These are phyloP conservation scores for Thamnidium elegans DNA, from an alignment of 192 early-diverging fungal species.

Conservation along the genomic window DNA sequence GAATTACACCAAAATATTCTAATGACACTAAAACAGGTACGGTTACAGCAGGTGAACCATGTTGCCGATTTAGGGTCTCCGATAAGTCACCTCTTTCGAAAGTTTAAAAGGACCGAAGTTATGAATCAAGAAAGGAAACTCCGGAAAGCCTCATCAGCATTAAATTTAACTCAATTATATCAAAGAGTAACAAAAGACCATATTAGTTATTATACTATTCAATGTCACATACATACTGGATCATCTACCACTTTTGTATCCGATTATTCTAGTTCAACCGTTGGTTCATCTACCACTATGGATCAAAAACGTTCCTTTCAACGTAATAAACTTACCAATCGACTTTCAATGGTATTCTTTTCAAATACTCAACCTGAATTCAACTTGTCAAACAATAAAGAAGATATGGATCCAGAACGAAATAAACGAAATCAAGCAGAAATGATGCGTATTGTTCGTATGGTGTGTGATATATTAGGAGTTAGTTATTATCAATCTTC, in stretches of 20 bases:
- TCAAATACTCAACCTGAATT: neutral
- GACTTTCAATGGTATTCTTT: slow-evolving; percentile 12
- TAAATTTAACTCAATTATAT: slow-evolving; percentile 25
- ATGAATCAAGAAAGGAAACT: neutral
- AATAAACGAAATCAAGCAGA: slow-evolving; percentile 5
- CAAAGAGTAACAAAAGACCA: slow-evolving; percentile 32
- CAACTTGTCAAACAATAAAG: neutral
- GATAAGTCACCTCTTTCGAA: slow-evolving; percentile 17
- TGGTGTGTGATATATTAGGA: slow-evolving; percentile 31
- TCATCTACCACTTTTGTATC: slow-evolving; percentile 9
- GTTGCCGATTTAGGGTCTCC: slow-evolving; percentile 17
- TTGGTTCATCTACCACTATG: neutral
- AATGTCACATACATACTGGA: neutral
- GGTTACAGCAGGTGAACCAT: slow-evolving; percentile 10
- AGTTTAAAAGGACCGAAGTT: slow-evolving; percentile 12
- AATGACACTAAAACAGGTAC: slow-evolving; percentile 15
- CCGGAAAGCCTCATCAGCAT: slow-evolving; percentile 10
- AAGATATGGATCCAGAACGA: slow-evolving; percentile 1
- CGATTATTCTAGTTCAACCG: neutral
- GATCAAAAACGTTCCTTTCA: neutral
- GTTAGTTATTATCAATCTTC: slow-evolving; percentile 27
- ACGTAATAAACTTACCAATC: neutral
- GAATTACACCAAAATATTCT: slow-evolving; percentile 25
- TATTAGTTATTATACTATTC: slow-evolving; percentile 28
- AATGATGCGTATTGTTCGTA: slow-evolving; percentile 12